Percentiles rank a stretch among this genome's conserved stretches.
Conservation (phyloP, 2,329 filamentous ascomycete species). For the Hirsutella minnesotensis region DNA sequence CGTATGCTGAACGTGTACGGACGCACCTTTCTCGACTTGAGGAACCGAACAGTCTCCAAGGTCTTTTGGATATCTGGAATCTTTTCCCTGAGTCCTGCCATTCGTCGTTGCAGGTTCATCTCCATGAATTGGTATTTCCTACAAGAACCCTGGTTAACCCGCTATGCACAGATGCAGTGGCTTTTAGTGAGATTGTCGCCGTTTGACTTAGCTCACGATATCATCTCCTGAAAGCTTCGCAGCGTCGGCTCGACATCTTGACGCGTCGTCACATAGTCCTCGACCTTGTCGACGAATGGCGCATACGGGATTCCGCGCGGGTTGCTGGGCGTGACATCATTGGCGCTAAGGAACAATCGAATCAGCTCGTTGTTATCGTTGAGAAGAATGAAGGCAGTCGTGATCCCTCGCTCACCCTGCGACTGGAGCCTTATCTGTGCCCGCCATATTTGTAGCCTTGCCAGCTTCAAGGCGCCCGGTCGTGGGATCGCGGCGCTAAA, state of each 20-base stretch:
- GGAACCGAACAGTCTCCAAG: slow-evolving; percentile 76
- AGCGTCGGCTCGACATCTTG: slow-evolving; percentile 71
- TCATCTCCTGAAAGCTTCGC: slow-evolving; percentile 85
- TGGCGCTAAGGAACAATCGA: slow-evolving; percentile 10
- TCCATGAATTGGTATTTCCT: slow-evolving; percentile 99
- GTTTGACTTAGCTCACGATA: slow-evolving; percentile 50
- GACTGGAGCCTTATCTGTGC: slow-evolving; percentile 24
- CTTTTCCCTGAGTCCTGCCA: slow-evolving; percentile 77
- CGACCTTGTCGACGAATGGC: slow-evolving; percentile 78
- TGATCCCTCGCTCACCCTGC: slow-evolving; percentile 16
- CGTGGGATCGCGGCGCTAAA: slow-evolving; percentile 11
- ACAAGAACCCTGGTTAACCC: slow-evolving; percentile 6
- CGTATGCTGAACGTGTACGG: background rate
- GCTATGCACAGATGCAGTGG: background rate
- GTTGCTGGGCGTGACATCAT: slow-evolving; percentile 52
- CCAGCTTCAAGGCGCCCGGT: slow-evolving; percentile 8
- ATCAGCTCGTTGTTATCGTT: slow-evolving; percentile 2
- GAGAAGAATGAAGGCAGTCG: too few species aligned
- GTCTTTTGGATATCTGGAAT: slow-evolving; percentile 97
- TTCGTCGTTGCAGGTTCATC: slow-evolving; percentile 75
- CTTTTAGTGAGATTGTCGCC: background rate
- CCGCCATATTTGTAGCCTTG: slow-evolving; percentile 23
- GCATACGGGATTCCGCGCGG: slow-evolving; percentile 73
- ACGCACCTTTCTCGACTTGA: slow-evolving; percentile 63
- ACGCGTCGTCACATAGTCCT: slow-evolving; percentile 72